Evolutionary conservation across 2,329 filamentous ascomycete genomes (phyloP), one percentile per base, ranked within the genome.

Genomic region (Thielaviopsis cerberus): DNA sequence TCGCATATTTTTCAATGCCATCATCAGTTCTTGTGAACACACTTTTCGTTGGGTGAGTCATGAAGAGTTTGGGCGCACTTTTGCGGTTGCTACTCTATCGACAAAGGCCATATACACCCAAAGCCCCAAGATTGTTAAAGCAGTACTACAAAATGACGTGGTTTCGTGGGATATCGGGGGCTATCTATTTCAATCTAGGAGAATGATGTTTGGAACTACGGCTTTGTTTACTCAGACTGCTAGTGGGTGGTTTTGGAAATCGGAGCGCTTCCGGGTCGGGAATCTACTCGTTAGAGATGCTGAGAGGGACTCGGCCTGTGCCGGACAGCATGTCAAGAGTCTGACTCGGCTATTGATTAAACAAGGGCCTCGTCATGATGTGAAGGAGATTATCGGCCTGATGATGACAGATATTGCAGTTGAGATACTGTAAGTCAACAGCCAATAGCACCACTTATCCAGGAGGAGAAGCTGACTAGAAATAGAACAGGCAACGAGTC

Each of bases 401-500:
- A 20, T 53, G 24, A 30, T 53, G 20, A 20, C 25, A 5, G 25
- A 53, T 24, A 53, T 53, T 7, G 20, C 51, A 53, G n/a, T 30
- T 13, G 51, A 53, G 20, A 53, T 53, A 25, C 3, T 53, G 51
- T 53, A 53, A 30, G 51, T 53, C 15, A 13, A 52, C 50, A 52
- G 7, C 7, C 10, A 20, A 10, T 8, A 15, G 24, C n/a, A 30
- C 15, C 10, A 69, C n/a, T n/a, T 59, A 10, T 41, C 6, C 4
- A 41, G 15, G n/a, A 41, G 10, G 4, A 4, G 3, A 41, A 2
- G 34, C 34, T 41, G 15, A 41, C 34, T 41, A 17, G 4, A 41
- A 13, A 41, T 17, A 41, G 34, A 41, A 41, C 34, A 2, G 34
- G 34, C 34, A 41, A 41, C 11, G 5, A 2, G 5, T 13, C 15